Evolutionary conservation across 2,329 filamentous ascomycete genomes (phyloP).

Genomic region (Calcarisporium arbuscula): DNA sequence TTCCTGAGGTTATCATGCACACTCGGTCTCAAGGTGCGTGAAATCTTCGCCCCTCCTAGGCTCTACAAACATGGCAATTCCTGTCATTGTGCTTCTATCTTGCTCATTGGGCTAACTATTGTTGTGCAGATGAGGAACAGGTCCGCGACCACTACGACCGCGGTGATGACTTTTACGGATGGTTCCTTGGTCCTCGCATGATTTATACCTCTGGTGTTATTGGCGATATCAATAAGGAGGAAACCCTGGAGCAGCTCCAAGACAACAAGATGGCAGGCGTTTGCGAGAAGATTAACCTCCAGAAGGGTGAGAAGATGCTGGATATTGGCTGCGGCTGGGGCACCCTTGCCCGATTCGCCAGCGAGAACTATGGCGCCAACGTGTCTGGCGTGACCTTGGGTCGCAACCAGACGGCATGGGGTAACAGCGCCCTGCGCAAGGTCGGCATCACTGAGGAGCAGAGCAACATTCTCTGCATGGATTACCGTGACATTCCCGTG

Average conservation of each 20-base stretch:
- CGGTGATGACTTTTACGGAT: constrained; percentile 96
- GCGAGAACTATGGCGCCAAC: constrained; percentile 80
- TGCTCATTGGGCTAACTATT: no score
- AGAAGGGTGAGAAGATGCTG: constrained; percentile 75
- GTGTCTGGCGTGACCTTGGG: constrained; percentile 90
- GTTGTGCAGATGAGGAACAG: constrained; percentile 70
- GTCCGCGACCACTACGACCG: constrained; percentile 97
- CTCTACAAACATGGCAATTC: no score
- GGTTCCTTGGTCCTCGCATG: constrained; percentile 98
- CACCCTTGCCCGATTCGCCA: constrained; percentile 88
- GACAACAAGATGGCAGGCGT: constrained; percentile 96
- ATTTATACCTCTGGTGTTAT: constrained; percentile 97
- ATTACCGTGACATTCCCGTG: constrained; percentile 90
- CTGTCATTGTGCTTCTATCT: no score
- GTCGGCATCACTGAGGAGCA: constrained; percentile 79
- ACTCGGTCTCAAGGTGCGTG: constrained; percentile 68
- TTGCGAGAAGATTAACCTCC: constrained; percentile 87
- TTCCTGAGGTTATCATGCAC: constrained; percentile 89
- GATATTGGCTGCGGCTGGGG: constrained; percentile 99
- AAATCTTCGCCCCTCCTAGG: no score
- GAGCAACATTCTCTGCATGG: constrained; percentile 88
- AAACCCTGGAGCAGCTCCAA: constrained; percentile 89
- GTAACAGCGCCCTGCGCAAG: constrained; percentile 80
- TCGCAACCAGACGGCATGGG: constrained; percentile 95
- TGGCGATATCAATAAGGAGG: constrained; percentile 78